These are phyloP conservation scores for Puccinia sorghi DNA, from an alignment of 1,284 basidiomycete genomes.

Conservation along the genomic window DNA sequence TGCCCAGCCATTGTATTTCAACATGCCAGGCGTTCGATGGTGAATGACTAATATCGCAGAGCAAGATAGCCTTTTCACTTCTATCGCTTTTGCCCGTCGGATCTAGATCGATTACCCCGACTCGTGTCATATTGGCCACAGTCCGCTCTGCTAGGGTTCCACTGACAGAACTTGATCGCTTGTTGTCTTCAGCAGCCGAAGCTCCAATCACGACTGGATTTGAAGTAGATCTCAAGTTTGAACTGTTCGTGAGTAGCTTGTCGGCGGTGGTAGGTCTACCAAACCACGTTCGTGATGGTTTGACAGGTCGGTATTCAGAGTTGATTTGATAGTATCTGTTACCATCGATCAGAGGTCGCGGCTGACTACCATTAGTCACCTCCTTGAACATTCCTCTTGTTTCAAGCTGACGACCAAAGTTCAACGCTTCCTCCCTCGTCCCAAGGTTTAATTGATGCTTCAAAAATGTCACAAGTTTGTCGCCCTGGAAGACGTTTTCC, in stretches of 20 bases:
- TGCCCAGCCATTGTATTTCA: constrained; percentile 95
- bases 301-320: constrained; percentile 28
- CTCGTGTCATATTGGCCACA: constrained; percentile 33
- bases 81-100: constrained; percentile 62
- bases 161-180: constrained; percentile 39
- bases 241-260: constrained; percentile 6
- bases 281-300: constrained; percentile 47
- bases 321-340: constrained; percentile 46
- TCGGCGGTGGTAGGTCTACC: constrained; percentile 13
- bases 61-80: constrained; percentile 80
- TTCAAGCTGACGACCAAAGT: constrained; percentile 45
- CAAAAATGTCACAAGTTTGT: constrained; percentile 49
- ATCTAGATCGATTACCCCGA: constrained; percentile 48
- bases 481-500: constrained; percentile 46
- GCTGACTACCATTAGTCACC: constrained; percentile 22
- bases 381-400: constrained; percentile 44
- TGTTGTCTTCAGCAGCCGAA: constrained; percentile 14
- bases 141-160: constrained; percentile 28
- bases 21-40: constrained; percentile 88
- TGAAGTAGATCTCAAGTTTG: not conserved
- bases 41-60: constrained; percentile 90
- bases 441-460: constrained; percentile 47
- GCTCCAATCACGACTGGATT: constrained; percentile 14
- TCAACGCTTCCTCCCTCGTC: constrained; percentile 44
- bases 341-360: constrained; percentile 38